Percentiles rank a stretch among this genome's conserved stretches.
These are phyloP conservation scores for Alloascoidea africana DNA, from an alignment of 805 yeast genomes.

Conservation along the genomic window DNA sequence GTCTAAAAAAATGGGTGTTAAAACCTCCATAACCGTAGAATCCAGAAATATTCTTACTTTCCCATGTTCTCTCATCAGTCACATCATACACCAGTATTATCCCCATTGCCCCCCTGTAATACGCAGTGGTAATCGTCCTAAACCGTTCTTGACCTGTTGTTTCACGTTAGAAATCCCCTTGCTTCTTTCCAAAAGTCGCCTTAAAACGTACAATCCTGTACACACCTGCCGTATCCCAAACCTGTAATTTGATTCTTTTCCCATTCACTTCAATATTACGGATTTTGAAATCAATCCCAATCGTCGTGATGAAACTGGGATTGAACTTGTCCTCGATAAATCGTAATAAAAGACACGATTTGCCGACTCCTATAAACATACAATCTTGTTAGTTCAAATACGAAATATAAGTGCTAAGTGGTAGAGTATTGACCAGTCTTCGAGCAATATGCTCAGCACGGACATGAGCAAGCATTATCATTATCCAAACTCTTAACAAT, in stretches of 20 bases:
- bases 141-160: conserved; percentile 65
- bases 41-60: conserved; percentile 21
- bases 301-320: conserved; percentile 92
- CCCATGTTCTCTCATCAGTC: conserved; percentile 91
- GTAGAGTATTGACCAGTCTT: background rate
- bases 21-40: too few relatives aligned
- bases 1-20: too few relatives aligned
- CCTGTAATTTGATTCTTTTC: conserved; percentile 83
- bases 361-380: conserved; percentile 23
- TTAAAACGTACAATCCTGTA: background rate
- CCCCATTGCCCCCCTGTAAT: conserved; percentile 98
- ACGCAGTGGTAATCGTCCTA: conserved; percentile 94
- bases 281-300: conserved; percentile 96
- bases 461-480: too few relatives aligned
- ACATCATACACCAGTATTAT: conserved; percentile 94
- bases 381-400: too few relatives aligned
- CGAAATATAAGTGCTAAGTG: too few relatives aligned
- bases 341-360: conserved; percentile 72
- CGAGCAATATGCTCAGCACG: background rate
- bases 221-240: conserved; percentile 97
- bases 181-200: background rate
- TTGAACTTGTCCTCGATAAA: conserved; percentile 95
- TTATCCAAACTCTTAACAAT: too few relatives aligned
- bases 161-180: background rate
- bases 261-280: conserved; percentile 92